Base-by-base conservation (phyloP, 345 rosid genomes). In the Hibiscus tridactylites region DNA sequence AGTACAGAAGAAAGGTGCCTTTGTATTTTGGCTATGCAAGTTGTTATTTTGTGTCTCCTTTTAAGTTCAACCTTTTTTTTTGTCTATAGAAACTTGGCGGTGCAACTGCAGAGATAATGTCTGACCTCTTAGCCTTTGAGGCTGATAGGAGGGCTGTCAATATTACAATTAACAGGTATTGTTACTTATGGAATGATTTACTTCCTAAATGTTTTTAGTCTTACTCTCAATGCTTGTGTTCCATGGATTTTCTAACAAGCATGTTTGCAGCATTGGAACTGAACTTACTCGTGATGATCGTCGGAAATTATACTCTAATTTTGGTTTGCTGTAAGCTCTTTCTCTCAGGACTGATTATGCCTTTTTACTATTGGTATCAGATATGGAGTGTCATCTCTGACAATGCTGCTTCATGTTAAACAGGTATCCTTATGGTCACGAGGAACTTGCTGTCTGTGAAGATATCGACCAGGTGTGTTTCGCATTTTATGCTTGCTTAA, bases 221-320 rank as follows among this genome's bases (percentile, higher is more conserved):
- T 21, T 24, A 13, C 52, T 11, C 11, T 15, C 26, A 6, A 5
- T 7, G 16, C 15, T 4, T 17, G 37, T 60, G 26, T 64, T 15
- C 3, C 26, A 13, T 33, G 33, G 10, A 13, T n/a, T 16, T n/a
- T 64, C 49, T 54, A 0, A 50, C n/a, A 50, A 68, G 10, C 65
- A 24, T 31, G 52, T 65, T 60, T 79, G 79, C 87, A 95, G 99
- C 82, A 92, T 95, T 75, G 99, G 99, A 70, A 95, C 99, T 66
- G 99, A 95, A 87, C 99, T 95, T 26, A 95, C 99, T 50, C 83
- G 98, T 78, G 98, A 95, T 80, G 98, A 95, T 81, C 91, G 98
- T 65, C 88, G 86, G 86, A 95, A 95, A 82, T 70, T 95, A 81
- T 95, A 90, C 83, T 95, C 99, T 3, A 89, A 86, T 78, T 92